phyloP scores from a whole-genome alignment of 345 rosid species.

The Citrus hindsii region DNA sequence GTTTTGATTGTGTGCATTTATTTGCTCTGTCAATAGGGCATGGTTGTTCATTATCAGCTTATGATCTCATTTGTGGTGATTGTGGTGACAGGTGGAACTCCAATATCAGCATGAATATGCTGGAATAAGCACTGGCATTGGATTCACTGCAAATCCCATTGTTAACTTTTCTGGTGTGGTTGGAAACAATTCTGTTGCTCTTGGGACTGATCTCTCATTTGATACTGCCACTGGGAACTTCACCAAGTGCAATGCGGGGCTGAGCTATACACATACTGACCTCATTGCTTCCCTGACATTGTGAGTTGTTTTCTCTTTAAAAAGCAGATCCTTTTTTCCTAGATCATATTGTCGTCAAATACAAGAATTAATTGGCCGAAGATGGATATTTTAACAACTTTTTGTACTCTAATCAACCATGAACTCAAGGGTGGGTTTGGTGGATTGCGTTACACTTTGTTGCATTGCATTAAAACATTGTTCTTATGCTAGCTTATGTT shows the following conservation, averaged over 20 bases:
- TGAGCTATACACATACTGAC: constrained; percentile 63
- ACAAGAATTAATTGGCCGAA: not conserved
- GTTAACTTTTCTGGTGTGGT: constrained; percentile 90
- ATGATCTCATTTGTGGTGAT: constrained; percentile 11
- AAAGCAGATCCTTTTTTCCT: not conserved
- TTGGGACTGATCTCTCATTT: constrained; percentile 89
- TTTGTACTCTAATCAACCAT: too few relatives aligned
- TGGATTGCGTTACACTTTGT: too few relatives aligned
- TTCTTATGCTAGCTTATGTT: too few relatives aligned
- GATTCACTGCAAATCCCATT: constrained; percentile 75
- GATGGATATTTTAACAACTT: not conserved
- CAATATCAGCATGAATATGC: constrained; percentile 91
- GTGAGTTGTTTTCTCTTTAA: constrained; percentile 42
- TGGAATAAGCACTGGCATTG: constrained; percentile 81
- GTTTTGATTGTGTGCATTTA: not conserved
- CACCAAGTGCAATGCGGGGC: constrained; percentile 71
- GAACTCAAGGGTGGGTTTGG: too few relatives aligned
- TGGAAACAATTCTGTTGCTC: constrained; percentile 53
- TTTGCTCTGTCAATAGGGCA: not conserved
- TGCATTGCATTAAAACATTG: too few relatives aligned
- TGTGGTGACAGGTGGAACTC: constrained; percentile 63
- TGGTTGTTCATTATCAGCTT: not conserved
- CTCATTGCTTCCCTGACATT: constrained; percentile 71
- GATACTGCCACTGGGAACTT: constrained; percentile 75
- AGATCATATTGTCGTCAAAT: not conserved